Percentiles rank a stretch among this genome's conserved stretches.
Conservation (phyloP, 2,329 filamentous ascomycete genomes). For the Fusarium veterinarium region DNA sequence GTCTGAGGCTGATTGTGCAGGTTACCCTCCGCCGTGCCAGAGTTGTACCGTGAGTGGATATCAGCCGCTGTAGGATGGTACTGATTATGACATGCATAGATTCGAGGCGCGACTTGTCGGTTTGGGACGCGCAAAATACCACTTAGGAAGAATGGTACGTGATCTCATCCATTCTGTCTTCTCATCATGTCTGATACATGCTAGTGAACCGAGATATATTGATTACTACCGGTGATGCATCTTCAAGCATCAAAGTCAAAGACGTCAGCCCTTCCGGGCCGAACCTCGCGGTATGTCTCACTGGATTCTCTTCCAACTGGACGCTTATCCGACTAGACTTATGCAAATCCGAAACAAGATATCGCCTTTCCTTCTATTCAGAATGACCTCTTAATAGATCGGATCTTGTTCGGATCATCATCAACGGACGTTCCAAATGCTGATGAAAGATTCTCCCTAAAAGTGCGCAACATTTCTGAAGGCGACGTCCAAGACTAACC, state of each 20-base stretch:
- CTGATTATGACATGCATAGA: slow-evolving; percentile 5
- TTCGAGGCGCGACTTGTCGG: slow-evolving; percentile 16
- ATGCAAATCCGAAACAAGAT: neutral
- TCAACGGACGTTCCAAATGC: neutral
- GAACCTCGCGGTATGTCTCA: neutral
- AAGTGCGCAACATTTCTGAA: neutral
- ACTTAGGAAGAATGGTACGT: slow-evolving; percentile 33
- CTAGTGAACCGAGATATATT: slow-evolving; percentile 26
- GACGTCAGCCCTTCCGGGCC: neutral
- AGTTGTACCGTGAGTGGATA: slow-evolving; percentile 26
- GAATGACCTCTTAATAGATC: slow-evolving; percentile 30
- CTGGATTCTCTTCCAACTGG: fast-evolving
- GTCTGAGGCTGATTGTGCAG: slow-evolving; percentile 3
- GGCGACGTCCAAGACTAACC: neutral
- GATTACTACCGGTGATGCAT: fast-evolving
- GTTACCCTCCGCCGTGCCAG: slow-evolving; percentile 34
- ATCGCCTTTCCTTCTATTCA: neutral
- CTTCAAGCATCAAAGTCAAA: fast-evolving
- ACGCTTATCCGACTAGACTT: neutral
- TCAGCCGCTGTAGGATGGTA: fast-evolving
- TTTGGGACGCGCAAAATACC: slow-evolving; percentile 39
- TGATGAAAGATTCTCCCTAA: slow-evolving; percentile 23
- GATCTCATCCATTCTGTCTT: neutral
- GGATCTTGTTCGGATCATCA: slow-evolving; percentile 5
- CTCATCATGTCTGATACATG: neutral